These are phyloP conservation scores for Albophoma yamanashiensis DNA, from an alignment of 2,329 filamentous ascomycete species.

Conservation along the genomic window DNA sequence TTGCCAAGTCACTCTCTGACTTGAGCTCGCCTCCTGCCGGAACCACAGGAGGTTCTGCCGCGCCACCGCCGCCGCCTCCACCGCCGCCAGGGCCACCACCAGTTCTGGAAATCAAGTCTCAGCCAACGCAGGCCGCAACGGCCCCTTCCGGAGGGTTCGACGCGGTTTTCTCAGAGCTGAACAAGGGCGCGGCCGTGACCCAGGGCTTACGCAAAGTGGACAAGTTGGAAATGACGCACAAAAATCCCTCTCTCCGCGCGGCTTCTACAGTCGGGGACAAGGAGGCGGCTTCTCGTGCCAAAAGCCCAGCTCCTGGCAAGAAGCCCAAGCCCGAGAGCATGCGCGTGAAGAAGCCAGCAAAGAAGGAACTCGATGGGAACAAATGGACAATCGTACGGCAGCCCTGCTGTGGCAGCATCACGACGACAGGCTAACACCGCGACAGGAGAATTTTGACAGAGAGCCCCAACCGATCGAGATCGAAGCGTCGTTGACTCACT, in stretches of 20 bases:
- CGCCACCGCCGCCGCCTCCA: slow-evolving; percentile 49
- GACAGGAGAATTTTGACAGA: slow-evolving; percentile 81
- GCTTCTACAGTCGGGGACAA: slow-evolving; percentile 57
- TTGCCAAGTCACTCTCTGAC: slow-evolving; percentile 43
- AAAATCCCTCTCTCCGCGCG: slow-evolving; percentile 80
- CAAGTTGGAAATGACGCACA: slow-evolving; percentile 94
- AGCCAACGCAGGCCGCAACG: slow-evolving; percentile 13
- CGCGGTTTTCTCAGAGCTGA: slow-evolving; percentile 86
- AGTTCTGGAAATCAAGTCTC: slow-evolving; percentile 47
- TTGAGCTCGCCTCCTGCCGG: slow-evolving; percentile 25
- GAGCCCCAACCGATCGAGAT: slow-evolving; percentile 64
- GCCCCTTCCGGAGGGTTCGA: slow-evolving; percentile 53
- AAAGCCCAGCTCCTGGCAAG: slow-evolving; percentile 80
- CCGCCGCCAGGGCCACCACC: slow-evolving; percentile 63
- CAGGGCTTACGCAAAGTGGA: slow-evolving; percentile 87
- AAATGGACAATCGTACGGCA: slow-evolving; percentile 77
- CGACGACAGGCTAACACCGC: slow-evolving; percentile 2
- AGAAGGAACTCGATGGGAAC: slow-evolving; percentile 72
- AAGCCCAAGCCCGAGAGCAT: slow-evolving; percentile 81
- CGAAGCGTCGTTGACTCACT: slow-evolving; percentile 72
- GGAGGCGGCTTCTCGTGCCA: slow-evolving; percentile 48
- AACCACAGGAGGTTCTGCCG: slow-evolving; percentile 30
- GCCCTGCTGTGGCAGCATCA: not conserved
- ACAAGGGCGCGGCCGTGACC: slow-evolving; percentile 81
- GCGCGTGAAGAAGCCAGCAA: slow-evolving; percentile 71